These are phyloP conservation scores for Eucalyptus tenuipes DNA, from an alignment of 345 rosid species.

Conservation along the genomic window DNA sequence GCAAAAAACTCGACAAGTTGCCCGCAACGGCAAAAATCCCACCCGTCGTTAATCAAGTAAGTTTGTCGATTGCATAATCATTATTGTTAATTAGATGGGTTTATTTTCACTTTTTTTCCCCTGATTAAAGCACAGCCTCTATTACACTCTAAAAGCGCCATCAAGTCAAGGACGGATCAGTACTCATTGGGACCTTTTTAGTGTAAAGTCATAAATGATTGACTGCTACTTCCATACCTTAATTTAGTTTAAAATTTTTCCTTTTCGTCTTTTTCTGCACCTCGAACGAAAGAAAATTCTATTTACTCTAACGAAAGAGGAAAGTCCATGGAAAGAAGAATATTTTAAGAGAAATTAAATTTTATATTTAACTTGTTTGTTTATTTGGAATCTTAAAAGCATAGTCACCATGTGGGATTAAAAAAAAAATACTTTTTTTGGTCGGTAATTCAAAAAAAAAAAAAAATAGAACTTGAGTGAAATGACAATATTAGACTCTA, in stretches of 20 bases:
- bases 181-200: neutral
- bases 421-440: too few relatives aligned
- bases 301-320: neutral
- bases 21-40: neutral
- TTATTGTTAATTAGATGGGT: neutral
- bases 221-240: neutral
- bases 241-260: neutral
- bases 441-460: too few relatives aligned
- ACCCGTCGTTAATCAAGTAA: constrained; percentile 12
- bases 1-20: constrained; percentile 1
- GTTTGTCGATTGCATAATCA: neutral
- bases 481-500: neutral
- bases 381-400: neutral
- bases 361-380: neutral
- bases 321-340: neutral
- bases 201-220: neutral
- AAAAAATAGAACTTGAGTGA: neutral
- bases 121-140: too few relatives aligned
- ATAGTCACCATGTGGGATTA: neutral
- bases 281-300: neutral
- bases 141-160: neutral
- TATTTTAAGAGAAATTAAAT: neutral
- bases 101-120: neutral
- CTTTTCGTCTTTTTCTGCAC: neutral
- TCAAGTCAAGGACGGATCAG: neutral